Evolutionary conservation across 768 basidiomycete genomes (phyloP), one percentile per base, ranked within the genome.

Genomic region (Chalciporus sphaerocephalus): DNA sequence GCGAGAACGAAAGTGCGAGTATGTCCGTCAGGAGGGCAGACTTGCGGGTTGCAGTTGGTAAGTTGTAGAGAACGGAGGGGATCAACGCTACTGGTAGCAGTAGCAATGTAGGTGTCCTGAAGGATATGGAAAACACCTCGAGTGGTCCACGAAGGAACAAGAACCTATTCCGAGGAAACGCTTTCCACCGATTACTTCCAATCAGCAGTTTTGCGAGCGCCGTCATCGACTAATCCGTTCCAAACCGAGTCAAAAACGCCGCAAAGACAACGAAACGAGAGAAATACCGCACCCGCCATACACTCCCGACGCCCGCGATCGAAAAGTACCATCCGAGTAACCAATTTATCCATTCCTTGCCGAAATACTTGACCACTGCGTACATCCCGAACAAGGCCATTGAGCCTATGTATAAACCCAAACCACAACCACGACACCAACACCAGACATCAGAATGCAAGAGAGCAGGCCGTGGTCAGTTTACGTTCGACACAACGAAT

Each of bases 261-360:
- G 37, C 18, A 39, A 38, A 25, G 4, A 36, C 17, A 20, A 21
- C n/a, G 25, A 28, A 36, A 16, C 6, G 17, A 38, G 33, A 8
- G n/a, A 27, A 24, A 28, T 2, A 13, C 9, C 46, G 13, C 28
- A 67, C 87, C 71, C 78, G 81, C 78, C 85, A 84, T 20, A 87
- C 78, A 51, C 80, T 81, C 20, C 77, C 80, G 8, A 82, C 72
- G 0, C 83, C 83, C 5, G 75, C 74, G 21, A 87, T 24, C 18
- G 83, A 74, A 52, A 87, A 87, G 55, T 87, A 91, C 80, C 78
- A 82, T 5, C 76, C 83, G 18, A 95, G 69, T 5, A 92, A 53
- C 74, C 76, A 78, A 65, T 94, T 94, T 46, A 95, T 80, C 84
- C 88, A 89, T 47, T 81, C 80, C 54, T 77, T 80, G 24, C 90